A percentile compares a stretch with the other conserved stretches of the same genome.
phyloP scores from a whole-genome alignment of 495 filamentous ascomycete genomes.

The Elaphomyces granulatus region DNA sequence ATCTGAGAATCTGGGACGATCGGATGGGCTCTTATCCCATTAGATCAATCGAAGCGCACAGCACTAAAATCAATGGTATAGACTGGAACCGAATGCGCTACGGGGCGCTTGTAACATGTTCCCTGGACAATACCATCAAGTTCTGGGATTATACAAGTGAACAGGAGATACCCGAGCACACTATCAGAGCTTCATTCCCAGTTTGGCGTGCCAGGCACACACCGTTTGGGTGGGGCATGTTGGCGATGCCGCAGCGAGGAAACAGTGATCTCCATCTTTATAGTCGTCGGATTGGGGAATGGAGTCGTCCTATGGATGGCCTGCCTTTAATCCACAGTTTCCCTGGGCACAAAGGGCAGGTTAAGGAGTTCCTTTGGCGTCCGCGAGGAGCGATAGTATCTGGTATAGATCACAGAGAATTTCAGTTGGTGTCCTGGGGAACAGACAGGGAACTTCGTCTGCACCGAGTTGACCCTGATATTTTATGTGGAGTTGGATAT shows the following conservation, averaged over 20 bases:
- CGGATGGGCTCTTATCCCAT: slow-evolving; percentile 66
- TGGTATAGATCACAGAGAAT: slow-evolving; percentile 73
- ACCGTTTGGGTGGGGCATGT: slow-evolving; percentile 72
- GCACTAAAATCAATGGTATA: slow-evolving; percentile 91
- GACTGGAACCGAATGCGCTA: slow-evolving; percentile 78
- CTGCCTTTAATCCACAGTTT: slow-evolving; percentile 56
- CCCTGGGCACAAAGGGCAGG: slow-evolving; percentile 66
- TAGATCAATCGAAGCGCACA: slow-evolving; percentile 72
- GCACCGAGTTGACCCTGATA: slow-evolving; percentile 52
- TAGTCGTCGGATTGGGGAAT: slow-evolving; percentile 42
- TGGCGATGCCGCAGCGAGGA: slow-evolving; percentile 85
- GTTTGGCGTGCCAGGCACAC: slow-evolving; percentile 91
- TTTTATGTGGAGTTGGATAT: slow-evolving; percentile 61
- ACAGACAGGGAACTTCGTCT: slow-evolving; percentile 70
- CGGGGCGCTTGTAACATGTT: slow-evolving; percentile 68
- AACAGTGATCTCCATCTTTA: slow-evolving; percentile 79
- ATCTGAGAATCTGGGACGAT: slow-evolving; percentile 81
- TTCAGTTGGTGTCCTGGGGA: slow-evolving; percentile 89
- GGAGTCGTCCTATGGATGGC: slow-evolving; percentile 30
- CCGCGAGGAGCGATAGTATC: slow-evolving; percentile 57
- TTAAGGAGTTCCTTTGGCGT: slow-evolving; percentile 92
- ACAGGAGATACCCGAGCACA: slow-evolving; percentile 49
- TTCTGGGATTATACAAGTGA: slow-evolving; percentile 73
- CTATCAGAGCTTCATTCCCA: slow-evolving; percentile 70
- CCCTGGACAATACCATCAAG: slow-evolving; percentile 82